Conservation (phyloP, 192 early-diverging fungal genomes). For the Coemansia sp. region DNA sequence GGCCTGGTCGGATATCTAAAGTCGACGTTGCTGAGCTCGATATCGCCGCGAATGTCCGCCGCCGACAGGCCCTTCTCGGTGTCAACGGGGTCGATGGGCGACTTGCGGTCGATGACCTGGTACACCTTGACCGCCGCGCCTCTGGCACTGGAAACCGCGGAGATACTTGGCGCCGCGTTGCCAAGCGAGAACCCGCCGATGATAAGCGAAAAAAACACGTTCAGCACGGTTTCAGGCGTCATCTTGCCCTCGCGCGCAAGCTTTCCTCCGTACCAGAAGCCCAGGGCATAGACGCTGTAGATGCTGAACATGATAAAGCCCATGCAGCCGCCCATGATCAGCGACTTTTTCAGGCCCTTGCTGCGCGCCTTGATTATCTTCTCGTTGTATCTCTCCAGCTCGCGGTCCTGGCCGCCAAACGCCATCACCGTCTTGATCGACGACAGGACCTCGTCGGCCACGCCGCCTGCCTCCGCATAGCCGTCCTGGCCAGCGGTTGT, state of each 20-base stretch:
- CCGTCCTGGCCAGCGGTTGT: conserved; percentile 58
- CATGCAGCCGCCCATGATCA: conserved; percentile 62
- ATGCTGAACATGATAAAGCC: conserved; percentile 74
- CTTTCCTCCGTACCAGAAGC: conserved; percentile 79
- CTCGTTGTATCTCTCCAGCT: conserved; percentile 58
- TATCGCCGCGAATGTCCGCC: conserved; percentile 57
- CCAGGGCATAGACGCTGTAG: conserved; percentile 72
- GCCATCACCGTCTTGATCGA: conserved; percentile 85
- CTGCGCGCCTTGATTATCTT: conserved; percentile 63
- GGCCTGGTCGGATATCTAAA: conserved; percentile 86
- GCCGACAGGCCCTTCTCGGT: conserved; percentile 37
- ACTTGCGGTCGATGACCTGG: conserved; percentile 75
- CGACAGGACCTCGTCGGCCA: conserved; percentile 82
- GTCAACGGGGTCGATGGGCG: conserved; percentile 67
- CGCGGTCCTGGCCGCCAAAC: conserved; percentile 76
- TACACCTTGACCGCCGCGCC: conserved; percentile 84
- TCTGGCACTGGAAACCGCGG: conserved; percentile 68
- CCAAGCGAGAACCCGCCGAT: conserved; percentile 78
- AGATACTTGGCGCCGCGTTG: conserved; percentile 67
- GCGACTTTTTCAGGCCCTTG: conserved; percentile 62
- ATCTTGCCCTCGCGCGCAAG: conserved; percentile 56
- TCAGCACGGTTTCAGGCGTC: conserved; percentile 60
- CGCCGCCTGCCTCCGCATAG: conserved; percentile 78
- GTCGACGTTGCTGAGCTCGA: conserved; percentile 71
- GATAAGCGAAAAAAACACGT: conserved; percentile 86